Percentiles rank a stretch among this genome's conserved stretches.
Evolutionary conservation across 139 green algal species (phyloP).

Genomic region (Ostreobium quekettii): DNA sequence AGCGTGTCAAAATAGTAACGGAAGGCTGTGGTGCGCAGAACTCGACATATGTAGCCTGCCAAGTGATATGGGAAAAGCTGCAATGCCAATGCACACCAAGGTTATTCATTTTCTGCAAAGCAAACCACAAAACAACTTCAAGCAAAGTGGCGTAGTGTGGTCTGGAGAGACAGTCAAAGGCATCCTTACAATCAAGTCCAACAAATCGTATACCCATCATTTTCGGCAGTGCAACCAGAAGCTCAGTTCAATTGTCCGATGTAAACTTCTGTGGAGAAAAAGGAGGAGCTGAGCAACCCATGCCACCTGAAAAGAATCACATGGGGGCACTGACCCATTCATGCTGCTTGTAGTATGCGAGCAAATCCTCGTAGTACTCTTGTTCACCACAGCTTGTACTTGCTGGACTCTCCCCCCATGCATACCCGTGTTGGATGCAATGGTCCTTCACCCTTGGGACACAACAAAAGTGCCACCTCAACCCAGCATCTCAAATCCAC

Average conservation of each 20-base stretch:
- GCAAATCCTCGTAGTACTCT: conserved; percentile 88
- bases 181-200: too few relatives aligned
- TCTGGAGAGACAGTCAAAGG: too few relatives aligned
- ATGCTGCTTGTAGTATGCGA: conserved; percentile 46
- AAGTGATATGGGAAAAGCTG: conserved; percentile 90
- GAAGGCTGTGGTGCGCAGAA: conserved; percentile 79
- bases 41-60: conserved; percentile 67
- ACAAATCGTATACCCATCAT: too few relatives aligned
- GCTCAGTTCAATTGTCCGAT: too few relatives aligned
- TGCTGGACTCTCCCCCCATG: conserved; percentile 57
- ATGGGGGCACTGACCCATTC: conserved; percentile 20
- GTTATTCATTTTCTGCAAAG: not conserved
- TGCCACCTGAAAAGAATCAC: too few relatives aligned
- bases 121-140: not conserved
- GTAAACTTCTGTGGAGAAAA: too few relatives aligned
- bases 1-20: conserved; percentile 83
- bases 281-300: too few relatives aligned
- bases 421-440: conserved; percentile 64
- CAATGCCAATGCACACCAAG: conserved; percentile 10
- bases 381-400: conserved; percentile 51
- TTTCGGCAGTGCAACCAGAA: too few relatives aligned
- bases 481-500: too few relatives aligned
- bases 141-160: too few relatives aligned
- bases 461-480: not conserved
- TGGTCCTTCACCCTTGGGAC: conserved; percentile 65